These are phyloP conservation scores for Agrocybe pediades DNA, from an alignment of 768 basidiomycete genomes.

Conservation along the genomic window DNA sequence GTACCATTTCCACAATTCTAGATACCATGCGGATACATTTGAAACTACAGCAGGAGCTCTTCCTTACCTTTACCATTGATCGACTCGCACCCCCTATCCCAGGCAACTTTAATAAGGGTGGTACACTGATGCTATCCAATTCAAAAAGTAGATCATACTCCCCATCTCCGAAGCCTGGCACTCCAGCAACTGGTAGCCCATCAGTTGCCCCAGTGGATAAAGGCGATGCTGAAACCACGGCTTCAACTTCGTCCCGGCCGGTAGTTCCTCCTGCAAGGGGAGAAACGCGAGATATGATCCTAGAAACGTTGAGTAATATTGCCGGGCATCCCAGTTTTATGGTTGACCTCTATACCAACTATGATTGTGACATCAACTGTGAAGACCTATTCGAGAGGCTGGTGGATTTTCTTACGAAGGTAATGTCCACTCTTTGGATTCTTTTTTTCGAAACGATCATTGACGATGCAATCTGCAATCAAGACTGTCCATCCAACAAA, in stretches of 20 bases:
- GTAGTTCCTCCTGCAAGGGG: conserved; percentile 78
- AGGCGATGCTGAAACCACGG: conserved; percentile 38
- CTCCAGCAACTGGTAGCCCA: conserved; percentile 43
- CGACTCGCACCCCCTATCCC: conserved; percentile 68
- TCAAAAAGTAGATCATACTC: conserved; percentile 36
- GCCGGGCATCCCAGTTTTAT: conserved; percentile 87
- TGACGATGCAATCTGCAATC: conserved; percentile 1
- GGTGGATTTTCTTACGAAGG: conserved; percentile 86
- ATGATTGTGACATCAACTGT: conserved; percentile 95
- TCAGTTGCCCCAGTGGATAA: conserved; percentile 40
- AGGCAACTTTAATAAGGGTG: conserved; percentile 27
- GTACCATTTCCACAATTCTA: conserved; percentile 86
- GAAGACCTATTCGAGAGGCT: conserved; percentile 94
- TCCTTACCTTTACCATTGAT: conserved; percentile 92
- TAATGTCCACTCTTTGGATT: conserved; percentile 25
- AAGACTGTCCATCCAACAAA: conserved; percentile 83
- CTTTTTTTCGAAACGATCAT: not conserved
- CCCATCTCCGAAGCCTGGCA: conserved; percentile 54
- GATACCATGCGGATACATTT: conserved; percentile 84
- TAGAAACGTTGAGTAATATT: conserved; percentile 84
- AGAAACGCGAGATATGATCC: conserved; percentile 85
- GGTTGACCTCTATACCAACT: conserved; percentile 95
- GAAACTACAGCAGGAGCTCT: conserved; percentile 94
- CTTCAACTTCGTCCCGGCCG: conserved; percentile 51
- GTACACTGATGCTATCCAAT: conserved; percentile 16